Evolutionary conservation across 305 asterid genomes (phyloP).

Genomic region (Solanum hybrid): DNA sequence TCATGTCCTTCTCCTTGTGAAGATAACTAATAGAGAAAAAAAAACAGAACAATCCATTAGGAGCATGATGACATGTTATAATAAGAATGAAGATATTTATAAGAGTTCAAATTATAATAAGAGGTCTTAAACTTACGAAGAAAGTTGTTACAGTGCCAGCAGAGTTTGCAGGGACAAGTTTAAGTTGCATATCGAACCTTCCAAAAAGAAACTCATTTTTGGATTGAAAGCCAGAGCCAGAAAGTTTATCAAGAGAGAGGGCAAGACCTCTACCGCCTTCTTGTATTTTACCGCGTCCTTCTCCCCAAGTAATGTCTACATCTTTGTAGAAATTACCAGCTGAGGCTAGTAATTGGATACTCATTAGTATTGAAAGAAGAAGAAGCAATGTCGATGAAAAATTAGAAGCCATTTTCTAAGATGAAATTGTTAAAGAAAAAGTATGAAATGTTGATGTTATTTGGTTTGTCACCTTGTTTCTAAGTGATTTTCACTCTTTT

Average conservation of each 20-base stretch:
- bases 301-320: constrained; percentile 29
- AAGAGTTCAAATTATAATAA: not conserved
- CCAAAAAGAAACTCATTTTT: constrained; percentile 34
- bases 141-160: constrained; percentile 54
- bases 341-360: not conserved
- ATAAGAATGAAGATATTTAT: not conserved
- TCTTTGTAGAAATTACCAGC: constrained; percentile 31
- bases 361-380: not conserved
- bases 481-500: not conserved
- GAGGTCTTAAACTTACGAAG: constrained; percentile 13
- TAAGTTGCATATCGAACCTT: constrained; percentile 42
- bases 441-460: not conserved
- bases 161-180: constrained; percentile 33
- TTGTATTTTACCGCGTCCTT: constrained; percentile 23
- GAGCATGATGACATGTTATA: not conserved
- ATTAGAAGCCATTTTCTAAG: not conserved
- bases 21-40: constrained; percentile 18
- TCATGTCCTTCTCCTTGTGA: constrained; percentile 38
- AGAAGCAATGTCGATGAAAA: not conserved
- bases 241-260: constrained; percentile 25
- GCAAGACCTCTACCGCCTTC: constrained; percentile 31
- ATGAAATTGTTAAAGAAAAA: not conserved
- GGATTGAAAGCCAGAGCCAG: constrained; percentile 44
- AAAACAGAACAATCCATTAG: not conserved
- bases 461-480: not conserved